These are phyloP conservation scores for Aphanoascus verrucosus DNA, from an alignment of 2,329 filamentous ascomycete species.

Conservation along the genomic window DNA sequence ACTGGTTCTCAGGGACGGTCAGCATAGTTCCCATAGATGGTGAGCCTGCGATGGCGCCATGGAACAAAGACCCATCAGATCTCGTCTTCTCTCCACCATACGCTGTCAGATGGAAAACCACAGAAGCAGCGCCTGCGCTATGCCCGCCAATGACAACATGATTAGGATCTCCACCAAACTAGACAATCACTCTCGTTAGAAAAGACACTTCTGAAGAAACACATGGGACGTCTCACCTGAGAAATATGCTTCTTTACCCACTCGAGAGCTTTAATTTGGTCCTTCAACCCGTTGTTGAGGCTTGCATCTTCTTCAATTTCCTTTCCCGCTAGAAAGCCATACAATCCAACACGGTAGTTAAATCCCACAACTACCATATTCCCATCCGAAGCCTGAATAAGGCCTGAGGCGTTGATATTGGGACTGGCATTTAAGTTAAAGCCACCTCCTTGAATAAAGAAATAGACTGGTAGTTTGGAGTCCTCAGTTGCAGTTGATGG, in stretches of 20 bases:
- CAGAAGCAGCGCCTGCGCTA: slow-evolving; percentile 54
- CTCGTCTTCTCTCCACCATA: slow-evolving; percentile 34
- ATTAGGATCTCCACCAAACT: slow-evolving; percentile 58
- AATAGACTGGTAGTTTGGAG: slow-evolving; percentile 53
- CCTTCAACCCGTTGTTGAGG: slow-evolving; percentile 58
- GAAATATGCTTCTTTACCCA: slow-evolving; percentile 59
- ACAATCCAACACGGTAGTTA: slow-evolving; percentile 67
- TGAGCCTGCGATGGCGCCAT: slow-evolving; percentile 45
- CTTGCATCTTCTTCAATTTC: slow-evolving; percentile 43
- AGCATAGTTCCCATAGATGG: slow-evolving; percentile 43
- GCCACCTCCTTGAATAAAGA: slow-evolving; percentile 52
- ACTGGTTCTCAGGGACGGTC: slow-evolving; percentile 41
- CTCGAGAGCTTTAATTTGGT: slow-evolving; percentile 57
- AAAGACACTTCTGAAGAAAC: background rate
- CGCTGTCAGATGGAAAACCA: slow-evolving; percentile 53
- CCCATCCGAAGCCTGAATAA: slow-evolving; percentile 49
- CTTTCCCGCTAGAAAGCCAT: slow-evolving; percentile 57
- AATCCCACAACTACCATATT: slow-evolving; percentile 59
- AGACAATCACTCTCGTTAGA: slow-evolving; percentile 8
- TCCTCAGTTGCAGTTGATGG: slow-evolving; percentile 23
- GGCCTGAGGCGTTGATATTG: slow-evolving; percentile 50
- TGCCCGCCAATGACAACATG: slow-evolving; percentile 60
- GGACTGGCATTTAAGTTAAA: slow-evolving; percentile 50
- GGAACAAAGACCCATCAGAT: slow-evolving; percentile 39
- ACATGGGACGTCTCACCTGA: slow-evolving; percentile 24